Conservation (phyloP, 2,329 filamentous ascomycete species). For the Beauveria pseudobassiana region DNA sequence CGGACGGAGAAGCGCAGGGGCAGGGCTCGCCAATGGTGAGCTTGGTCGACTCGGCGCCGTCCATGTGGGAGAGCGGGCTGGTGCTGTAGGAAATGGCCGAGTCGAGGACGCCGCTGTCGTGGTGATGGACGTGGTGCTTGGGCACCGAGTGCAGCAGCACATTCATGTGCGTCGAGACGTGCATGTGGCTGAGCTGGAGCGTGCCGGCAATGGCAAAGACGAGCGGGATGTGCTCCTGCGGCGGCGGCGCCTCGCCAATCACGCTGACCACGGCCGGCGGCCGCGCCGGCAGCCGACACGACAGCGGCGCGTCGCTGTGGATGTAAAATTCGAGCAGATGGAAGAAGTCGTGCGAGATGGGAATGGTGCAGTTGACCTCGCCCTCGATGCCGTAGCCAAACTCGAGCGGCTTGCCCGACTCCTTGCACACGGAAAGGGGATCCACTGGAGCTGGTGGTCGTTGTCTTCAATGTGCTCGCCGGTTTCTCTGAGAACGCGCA, state of each 20-base stretch:
- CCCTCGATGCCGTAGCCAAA: constrained; percentile 77
- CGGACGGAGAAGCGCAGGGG: constrained; percentile 72
- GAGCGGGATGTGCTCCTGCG: constrained; percentile 67
- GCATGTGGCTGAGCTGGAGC: constrained; percentile 80
- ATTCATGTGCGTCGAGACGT: constrained; percentile 85
- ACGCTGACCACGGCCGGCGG: constrained; percentile 52
- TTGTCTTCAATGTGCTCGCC: constrained; percentile 82
- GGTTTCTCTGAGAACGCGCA: constrained; percentile 55
- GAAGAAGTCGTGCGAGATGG: constrained; percentile 70
- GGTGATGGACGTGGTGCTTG: constrained; percentile 54
- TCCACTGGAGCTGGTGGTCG: constrained; percentile 79
- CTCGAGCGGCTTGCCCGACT: constrained; percentile 74
- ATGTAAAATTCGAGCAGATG: constrained; percentile 95
- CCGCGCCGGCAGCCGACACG: constrained; percentile 79
- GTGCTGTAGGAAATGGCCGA: constrained; percentile 83
- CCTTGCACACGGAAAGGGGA: constrained; percentile 85
- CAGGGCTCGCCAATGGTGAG: constrained; percentile 84
- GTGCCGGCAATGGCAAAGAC: constrained; percentile 86
- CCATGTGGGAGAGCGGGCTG: constrained; percentile 57
- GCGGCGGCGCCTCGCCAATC: constrained; percentile 41
- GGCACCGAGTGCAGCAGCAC: constrained; percentile 69
- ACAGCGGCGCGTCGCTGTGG: constrained; percentile 88
- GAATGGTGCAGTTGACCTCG: constrained; percentile 79
- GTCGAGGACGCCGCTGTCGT: constrained; percentile 72
- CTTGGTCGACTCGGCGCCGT: constrained; percentile 47